A percentile compares a stretch with the other conserved stretches of the same genome.
phyloP scores from a whole-genome alignment of 1,284 basidiomycete genomes.

The Jaminaea rosea region DNA sequence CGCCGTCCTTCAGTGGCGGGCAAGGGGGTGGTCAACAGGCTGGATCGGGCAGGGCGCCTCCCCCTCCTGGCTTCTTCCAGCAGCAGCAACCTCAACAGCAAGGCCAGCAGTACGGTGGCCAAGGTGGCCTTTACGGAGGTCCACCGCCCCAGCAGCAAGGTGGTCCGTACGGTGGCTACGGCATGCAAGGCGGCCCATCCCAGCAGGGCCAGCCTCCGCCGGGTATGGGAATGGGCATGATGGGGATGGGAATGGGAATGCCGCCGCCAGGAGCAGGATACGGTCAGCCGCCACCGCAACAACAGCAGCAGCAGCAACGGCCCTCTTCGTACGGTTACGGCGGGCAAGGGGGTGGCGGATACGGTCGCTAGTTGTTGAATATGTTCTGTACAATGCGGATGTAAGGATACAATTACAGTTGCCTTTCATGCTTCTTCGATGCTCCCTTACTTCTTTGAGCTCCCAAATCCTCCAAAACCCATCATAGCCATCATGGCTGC shows the following conservation, averaged over 20 bases:
- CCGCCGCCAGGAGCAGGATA: background rate
- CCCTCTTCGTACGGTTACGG: background rate
- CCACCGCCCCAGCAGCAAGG: background rate
- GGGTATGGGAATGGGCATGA: background rate
- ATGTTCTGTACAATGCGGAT: no score
- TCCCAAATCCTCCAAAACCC: constrained; percentile 84
- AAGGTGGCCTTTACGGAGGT: background rate
- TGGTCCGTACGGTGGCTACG: background rate
- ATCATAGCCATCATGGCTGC: constrained; percentile 69
- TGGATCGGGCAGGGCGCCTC: background rate
- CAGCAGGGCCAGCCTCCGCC: background rate
- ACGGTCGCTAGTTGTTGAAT: no score
- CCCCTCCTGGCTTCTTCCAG: no score
- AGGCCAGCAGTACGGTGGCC: background rate
- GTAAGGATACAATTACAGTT: constrained; percentile 1
- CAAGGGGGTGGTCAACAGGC: background rate
- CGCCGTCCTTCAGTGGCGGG: background rate
- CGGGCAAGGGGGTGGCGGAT: no score
- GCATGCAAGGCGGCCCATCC: no score
- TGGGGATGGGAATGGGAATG: background rate
- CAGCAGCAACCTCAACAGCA: background rate
- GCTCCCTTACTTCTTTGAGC: background rate
- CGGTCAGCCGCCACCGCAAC: background rate
- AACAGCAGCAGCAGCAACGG: background rate
- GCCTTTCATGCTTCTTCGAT: background rate